Evolutionary conservation across 2,329 filamentous ascomycete genomes (phyloP).

Genomic region (Fusarium pilosicola): DNA sequence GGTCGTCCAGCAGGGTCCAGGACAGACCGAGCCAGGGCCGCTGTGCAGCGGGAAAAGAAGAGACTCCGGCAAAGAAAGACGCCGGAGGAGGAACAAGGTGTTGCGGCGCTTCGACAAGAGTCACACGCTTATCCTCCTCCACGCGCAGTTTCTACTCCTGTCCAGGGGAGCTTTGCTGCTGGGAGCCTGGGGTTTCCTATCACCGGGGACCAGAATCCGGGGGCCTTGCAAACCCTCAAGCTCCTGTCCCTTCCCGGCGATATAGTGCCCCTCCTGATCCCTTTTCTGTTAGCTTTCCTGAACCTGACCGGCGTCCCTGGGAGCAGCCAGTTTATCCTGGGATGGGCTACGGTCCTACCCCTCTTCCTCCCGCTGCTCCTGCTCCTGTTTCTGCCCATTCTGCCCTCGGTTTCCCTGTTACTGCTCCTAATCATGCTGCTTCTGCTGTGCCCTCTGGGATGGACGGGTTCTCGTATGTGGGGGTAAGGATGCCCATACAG

Average conservation of each 20-base stretch:
- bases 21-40: background rate
- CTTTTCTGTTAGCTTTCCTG: background rate
- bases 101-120: background rate
- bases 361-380: background rate
- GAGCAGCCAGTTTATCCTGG: background rate
- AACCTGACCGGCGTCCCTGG: rapidly evolving
- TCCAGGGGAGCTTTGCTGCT: background rate
- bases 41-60: background rate
- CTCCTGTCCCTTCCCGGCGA: background rate
- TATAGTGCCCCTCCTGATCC: background rate
- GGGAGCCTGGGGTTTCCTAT: rapidly evolving
- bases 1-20: background rate
- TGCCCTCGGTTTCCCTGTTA: background rate
- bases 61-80: rapidly evolving
- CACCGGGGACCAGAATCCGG: background rate
- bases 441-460: background rate
- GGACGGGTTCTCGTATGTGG: background rate
- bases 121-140: rapidly evolving
- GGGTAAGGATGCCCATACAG: background rate
- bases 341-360: rapidly evolving
- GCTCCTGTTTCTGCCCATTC: background rate
- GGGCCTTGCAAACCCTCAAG: too few species aligned
- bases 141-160: background rate
- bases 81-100: background rate
- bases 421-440: background rate